phyloP scores from a whole-genome alignment of 75 land plant species.

The Chamaecyparis obtusa region DNA sequence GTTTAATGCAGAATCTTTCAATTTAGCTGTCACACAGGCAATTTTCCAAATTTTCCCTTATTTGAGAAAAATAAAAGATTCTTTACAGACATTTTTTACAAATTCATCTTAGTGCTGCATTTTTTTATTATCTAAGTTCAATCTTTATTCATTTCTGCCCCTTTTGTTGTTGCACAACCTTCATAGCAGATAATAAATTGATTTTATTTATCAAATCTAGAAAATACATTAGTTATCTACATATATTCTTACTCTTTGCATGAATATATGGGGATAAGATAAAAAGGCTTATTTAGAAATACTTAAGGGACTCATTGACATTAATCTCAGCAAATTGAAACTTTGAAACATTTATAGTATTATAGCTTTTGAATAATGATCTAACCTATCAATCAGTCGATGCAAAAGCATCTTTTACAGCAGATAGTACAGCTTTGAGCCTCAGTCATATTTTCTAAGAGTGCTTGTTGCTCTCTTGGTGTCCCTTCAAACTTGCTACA shows the following conservation, averaged over 20 bases:
- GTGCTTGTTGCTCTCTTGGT: constrained; percentile 94
- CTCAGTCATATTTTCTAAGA: too few species aligned
- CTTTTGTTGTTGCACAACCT: too few species aligned
- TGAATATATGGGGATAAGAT: background rate
- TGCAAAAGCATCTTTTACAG: constrained; percentile 92
- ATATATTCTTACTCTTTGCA: background rate
- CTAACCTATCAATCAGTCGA: constrained; percentile 37
- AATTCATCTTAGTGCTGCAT: too few species aligned
- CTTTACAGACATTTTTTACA: too few species aligned
- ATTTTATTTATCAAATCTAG: too few species aligned
- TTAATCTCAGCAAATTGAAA: background rate
- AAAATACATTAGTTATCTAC: background rate
- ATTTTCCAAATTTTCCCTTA: too few species aligned
- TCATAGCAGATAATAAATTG: too few species aligned
- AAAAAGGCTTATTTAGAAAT: background rate
- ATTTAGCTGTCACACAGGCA: too few species aligned
- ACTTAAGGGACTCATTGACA: background rate
- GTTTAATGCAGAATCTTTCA: too few species aligned
- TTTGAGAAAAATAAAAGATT: too few species aligned
- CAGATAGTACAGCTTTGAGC: constrained; percentile 91
- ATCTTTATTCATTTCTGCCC: too few species aligned
- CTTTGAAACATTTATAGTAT: background rate
- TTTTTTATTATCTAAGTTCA: too few species aligned
- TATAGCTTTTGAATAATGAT: background rate
- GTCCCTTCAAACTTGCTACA: constrained; percentile 97